Conservation (phyloP, 2,329 filamentous ascomycete species). For the Pseudopyrenochaeta lycopersici region DNA sequence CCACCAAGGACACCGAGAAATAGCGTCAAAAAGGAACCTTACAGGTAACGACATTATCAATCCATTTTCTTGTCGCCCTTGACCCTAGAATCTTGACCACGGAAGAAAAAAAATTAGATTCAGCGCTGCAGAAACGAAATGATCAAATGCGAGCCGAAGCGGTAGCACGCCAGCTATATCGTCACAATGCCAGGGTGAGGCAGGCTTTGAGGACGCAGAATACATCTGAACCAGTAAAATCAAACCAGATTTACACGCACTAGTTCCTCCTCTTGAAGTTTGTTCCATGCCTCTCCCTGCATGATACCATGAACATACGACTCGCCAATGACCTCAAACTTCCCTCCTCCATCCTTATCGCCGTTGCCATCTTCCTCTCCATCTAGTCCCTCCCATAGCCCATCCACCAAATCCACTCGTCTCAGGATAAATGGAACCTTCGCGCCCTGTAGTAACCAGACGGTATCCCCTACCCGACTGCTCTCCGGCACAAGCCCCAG, state of each 20-base stretch:
- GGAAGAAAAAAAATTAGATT: no score
- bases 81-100: no score
- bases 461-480: not conserved
- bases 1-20: no score
- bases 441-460: not conserved
- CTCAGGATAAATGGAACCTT: not conserved
- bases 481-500: slow-evolving; percentile 3
- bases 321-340: slow-evolving; percentile 4
- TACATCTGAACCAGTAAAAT: not conserved
- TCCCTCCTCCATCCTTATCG: not conserved
- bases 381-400: not conserved
- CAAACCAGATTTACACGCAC: not conserved
- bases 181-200: no score
- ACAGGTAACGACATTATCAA: no score
- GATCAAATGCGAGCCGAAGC: no score
- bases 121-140: no score
- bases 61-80: no score
- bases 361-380: not conserved
- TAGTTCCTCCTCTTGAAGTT: not conserved
- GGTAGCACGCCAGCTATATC: no score
- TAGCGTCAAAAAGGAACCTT: no score
- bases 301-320: slow-evolving; percentile 2
- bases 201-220: no score
- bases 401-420: not conserved
- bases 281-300: slow-evolving; percentile 6